Base-by-base conservation (phyloP, 169 alveolate genomes). In the Eimeria tenella region DNA sequence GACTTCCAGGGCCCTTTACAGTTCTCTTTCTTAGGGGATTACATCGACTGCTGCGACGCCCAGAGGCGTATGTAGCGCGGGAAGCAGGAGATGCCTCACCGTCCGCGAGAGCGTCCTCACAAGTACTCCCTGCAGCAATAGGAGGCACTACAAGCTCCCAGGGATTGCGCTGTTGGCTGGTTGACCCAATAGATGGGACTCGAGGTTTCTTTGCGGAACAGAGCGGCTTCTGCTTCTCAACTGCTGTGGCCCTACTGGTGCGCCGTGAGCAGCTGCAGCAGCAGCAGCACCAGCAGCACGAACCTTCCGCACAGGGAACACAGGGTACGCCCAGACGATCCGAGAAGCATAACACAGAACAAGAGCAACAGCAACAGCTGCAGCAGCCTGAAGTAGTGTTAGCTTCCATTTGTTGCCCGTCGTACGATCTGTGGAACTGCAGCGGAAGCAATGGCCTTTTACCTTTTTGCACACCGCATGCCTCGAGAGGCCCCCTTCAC, bases 341-440 rank as follows among this genome's bases (percentile, higher is more conserved):
- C 13, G 56, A 75, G n/a, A 25, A 31, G 4, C 42, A 31, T 31
- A 31, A 31, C 42, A 31, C 86, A 75, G 65, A 75, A 15, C 86
- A 75, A 21, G 25, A 75, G 63, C 86, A 75, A 31, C 86, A 75
- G 65, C 68, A 75, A 10, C 65, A 75, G 65, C 86, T 1, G 86
- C 86, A 81, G 89, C 89, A 55, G n/a, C 89, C 89, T n/a, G 9
- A 13, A 15, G 74, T 81, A 52, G 89, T 81, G 56, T 23, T 81
- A 25, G 89, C 89, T 23, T 81, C 89, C 63, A 81, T 81, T 53
- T 81, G 89, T 53, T 81, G 89, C 74, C 89, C 89, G 25, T 81
- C 89, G 1, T 81, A 81, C 60, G 89, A 52, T 71, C 42, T 81
- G 74, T 81, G 89, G 89, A 23, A 62, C 73, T 53, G 89, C 89